phyloP scores from a whole-genome alignment of 2,329 filamentous ascomycete genomes.

The Sporothrix schenckii region DNA sequence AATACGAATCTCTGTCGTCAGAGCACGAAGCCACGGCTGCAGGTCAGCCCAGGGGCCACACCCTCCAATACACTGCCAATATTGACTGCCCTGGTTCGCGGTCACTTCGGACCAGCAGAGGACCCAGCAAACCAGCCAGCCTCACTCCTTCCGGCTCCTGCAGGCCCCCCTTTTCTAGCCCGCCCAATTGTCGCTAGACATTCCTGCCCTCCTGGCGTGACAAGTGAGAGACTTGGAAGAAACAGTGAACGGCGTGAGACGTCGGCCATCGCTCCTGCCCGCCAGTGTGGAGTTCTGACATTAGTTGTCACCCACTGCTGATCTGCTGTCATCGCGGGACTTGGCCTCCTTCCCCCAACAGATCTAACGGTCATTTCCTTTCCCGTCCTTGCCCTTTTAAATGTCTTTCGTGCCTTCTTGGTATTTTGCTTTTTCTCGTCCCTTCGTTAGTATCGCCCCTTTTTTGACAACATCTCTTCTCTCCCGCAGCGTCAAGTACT shows the following conservation, averaged over 20 bases:
- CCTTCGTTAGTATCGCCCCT: background rate
- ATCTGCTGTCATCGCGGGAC: conserved; percentile 23
- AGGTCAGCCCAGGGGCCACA: conserved; percentile 22
- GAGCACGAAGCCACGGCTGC: conserved; percentile 1
- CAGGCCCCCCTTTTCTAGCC: conserved; percentile 10
- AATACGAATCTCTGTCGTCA: conserved; percentile 9
- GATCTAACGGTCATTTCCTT: background rate
- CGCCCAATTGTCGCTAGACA: background rate
- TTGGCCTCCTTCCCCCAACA: conserved; percentile 16
- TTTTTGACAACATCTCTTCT: conserved; percentile 3
- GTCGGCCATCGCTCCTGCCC: conserved; percentile 5
- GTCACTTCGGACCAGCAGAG: conserved; percentile 21
- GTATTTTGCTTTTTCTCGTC: conserved; percentile 1
- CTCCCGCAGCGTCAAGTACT: background rate
- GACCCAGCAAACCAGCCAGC: background rate
- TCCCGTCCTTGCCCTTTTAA: background rate
- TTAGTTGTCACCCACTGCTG: conserved; percentile 9
- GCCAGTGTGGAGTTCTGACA: background rate
- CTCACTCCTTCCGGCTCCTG: conserved; percentile 7
- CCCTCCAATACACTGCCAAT: background rate
- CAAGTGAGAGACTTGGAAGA: background rate
- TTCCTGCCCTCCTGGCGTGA: background rate
- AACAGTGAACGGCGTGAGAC: background rate
- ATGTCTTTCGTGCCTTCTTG: background rate
- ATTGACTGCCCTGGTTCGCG: conserved; percentile 11